phyloP scores from a whole-genome alignment of 2,329 filamentous ascomycete species.

The Ascochyta pisi region DNA sequence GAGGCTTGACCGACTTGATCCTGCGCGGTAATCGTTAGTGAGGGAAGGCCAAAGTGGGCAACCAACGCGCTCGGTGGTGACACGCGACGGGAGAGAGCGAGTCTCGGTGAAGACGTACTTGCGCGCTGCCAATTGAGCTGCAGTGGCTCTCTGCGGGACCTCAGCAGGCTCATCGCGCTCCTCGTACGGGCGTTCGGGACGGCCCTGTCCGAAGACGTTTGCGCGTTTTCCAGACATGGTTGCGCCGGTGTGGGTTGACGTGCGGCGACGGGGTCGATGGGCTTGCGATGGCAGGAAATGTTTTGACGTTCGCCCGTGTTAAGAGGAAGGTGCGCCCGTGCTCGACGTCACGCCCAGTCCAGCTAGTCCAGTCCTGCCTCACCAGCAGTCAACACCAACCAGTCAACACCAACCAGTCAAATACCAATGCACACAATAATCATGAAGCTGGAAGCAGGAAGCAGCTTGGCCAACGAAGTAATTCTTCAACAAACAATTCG shows the following conservation, averaged over 20 bases:
- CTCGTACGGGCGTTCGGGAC: slow-evolving; percentile 36
- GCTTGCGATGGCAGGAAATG: slow-evolving; percentile 12
- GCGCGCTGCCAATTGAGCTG: slow-evolving; percentile 61
- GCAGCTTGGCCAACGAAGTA: no score
- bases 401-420: no score
- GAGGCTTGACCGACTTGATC: slow-evolving; percentile 37
- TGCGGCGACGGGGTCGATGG: slow-evolving; percentile 16
- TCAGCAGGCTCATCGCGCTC: slow-evolving; percentile 50
- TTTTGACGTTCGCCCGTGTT: slow-evolving; percentile 16
- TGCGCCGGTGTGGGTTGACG: slow-evolving; percentile 19
- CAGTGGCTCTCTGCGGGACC: slow-evolving; percentile 58
- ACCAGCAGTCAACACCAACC: no score
- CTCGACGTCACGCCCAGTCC: slow-evolving; percentile 9
- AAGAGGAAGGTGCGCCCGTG: slow-evolving; percentile 5
- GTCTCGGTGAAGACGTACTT: slow-evolving; percentile 50
- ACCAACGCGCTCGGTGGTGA: background rate
- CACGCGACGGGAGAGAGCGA: slow-evolving; percentile 2
- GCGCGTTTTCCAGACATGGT: slow-evolving; percentile 42
- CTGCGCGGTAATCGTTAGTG: slow-evolving; percentile 31
- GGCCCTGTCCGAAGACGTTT: slow-evolving; percentile 39
- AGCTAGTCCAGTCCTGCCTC: background rate
- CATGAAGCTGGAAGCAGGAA: no score
- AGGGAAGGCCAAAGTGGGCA: slow-evolving; percentile 4
- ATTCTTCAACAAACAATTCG: no score
- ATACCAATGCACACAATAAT: no score